Conservation (phyloP, 2,329 filamentous ascomycete species). For the Beauveria rudraprayagi region DNA sequence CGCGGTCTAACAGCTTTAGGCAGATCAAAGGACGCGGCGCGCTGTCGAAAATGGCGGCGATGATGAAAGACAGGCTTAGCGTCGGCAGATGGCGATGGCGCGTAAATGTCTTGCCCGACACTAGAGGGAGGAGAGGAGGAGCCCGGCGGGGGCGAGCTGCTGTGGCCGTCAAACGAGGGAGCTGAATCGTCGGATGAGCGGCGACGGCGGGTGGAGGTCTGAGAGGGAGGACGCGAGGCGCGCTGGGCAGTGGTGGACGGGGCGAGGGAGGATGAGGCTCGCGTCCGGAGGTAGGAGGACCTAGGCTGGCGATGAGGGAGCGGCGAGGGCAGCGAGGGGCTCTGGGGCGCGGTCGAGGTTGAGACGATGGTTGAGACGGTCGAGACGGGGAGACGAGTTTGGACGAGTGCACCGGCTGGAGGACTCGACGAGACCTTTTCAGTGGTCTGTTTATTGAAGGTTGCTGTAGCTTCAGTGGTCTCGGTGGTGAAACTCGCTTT, state of each 20-base stretch:
- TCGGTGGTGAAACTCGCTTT: no score
- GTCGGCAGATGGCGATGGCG: neutral
- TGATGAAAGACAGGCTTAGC: neutral
- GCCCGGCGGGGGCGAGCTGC: neutral
- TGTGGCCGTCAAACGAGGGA: neutral
- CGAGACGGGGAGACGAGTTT: constrained; percentile 10
- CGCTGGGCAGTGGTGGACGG: constrained; percentile 5
- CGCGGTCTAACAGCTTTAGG: neutral
- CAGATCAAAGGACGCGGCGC: constrained; percentile 4
- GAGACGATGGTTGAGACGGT: neutral
- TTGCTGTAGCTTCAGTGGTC: no score
- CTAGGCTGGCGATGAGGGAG: constrained; percentile 10
- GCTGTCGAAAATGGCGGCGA: neutral
- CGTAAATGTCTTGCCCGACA: neutral
- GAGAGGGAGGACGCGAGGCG: neutral
- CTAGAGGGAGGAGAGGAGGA: constrained; percentile 4
- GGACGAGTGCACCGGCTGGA: neutral
- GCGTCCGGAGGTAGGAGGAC: constrained; percentile 12
- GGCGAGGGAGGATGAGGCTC: constrained; percentile 6
- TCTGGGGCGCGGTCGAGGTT: neutral
- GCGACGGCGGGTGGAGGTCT: neutral
- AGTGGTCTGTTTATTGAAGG: no score
- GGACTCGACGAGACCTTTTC: no score
- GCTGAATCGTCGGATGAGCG: constrained; percentile 4
- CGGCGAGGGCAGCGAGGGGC: neutral